Conservation (phyloP, 352 stramenopile genomes). For the Phytopythium sindhum region DNA sequence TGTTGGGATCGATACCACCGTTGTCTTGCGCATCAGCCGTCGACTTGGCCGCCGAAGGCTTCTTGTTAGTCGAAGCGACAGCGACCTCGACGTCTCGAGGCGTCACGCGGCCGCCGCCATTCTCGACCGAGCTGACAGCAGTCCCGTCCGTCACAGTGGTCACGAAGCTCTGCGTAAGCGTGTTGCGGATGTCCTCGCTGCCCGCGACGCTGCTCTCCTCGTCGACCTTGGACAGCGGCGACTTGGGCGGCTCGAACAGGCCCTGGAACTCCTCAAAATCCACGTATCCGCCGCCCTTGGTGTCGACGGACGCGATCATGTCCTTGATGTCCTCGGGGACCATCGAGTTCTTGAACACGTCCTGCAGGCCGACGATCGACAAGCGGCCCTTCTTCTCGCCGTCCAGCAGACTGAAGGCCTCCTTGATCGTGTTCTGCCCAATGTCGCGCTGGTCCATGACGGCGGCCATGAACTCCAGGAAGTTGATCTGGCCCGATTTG, state of each 20-base stretch:
- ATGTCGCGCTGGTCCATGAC: conserved; percentile 90
- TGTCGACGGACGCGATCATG: conserved; percentile 88
- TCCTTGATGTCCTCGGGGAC: conserved; percentile 84
- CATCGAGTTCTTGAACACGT: conserved; percentile 89
- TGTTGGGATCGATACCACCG: neutral
- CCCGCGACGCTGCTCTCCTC: conserved; percentile 22
- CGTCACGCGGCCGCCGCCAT: neutral
- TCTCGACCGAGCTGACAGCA: neutral
- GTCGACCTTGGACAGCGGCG: conserved; percentile 31
- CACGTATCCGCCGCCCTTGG: conserved; percentile 76
- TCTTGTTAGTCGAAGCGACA: neutral
- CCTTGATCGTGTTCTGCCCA: conserved; percentile 89
- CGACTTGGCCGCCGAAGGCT: neutral
- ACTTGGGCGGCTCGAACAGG: conserved; percentile 42
- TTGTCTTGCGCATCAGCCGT: neutral
- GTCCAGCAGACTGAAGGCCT: conserved; percentile 89
- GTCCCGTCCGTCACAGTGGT: neutral
- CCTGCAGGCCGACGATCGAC: conserved; percentile 85
- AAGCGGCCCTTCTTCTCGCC: conserved; percentile 89
- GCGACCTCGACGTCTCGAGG: conserved; percentile 1
- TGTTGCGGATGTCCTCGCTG: conserved; percentile 5
- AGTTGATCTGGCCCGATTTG: conserved; percentile 88
- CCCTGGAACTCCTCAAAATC: conserved; percentile 90
- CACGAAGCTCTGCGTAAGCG: conserved; percentile 3
- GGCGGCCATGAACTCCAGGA: conserved; percentile 95